Evolutionary conservation across 225 moss, liverwort and hornwort genomes (phyloP).

Genomic region (Climacium dendroides): DNA sequence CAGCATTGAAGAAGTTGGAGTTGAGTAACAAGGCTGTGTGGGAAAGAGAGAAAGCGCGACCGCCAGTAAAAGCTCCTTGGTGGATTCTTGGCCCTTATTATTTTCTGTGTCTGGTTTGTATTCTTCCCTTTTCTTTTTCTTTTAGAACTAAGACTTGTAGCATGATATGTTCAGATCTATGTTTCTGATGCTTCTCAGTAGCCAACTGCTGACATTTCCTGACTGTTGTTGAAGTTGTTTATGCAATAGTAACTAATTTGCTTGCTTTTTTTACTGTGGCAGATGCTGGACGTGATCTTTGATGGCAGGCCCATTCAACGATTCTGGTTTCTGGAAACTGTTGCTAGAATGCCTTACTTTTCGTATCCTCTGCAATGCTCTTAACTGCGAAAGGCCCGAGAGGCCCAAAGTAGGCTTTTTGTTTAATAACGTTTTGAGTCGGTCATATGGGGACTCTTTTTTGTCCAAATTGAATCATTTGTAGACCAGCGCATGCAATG

Average conservation of each 20-base stretch:
- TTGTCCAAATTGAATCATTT: neutral
- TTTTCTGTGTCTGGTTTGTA: conserved; percentile 65
- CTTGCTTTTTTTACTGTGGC: neutral
- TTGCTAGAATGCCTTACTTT: conserved; percentile 98
- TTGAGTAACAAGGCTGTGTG: conserved; percentile 74
- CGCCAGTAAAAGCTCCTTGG: conserved; percentile 80
- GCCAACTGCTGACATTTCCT: neutral
- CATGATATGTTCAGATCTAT: neutral
- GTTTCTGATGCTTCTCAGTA: neutral
- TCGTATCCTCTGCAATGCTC: conserved; percentile 53
- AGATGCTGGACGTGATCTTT: conserved; percentile 97
- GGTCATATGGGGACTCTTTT: neutral
- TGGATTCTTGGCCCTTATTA: conserved; percentile 93
- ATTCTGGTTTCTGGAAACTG: conserved; percentile 99
- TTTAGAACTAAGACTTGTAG: neutral
- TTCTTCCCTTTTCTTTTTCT: neutral
- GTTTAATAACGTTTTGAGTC: neutral
- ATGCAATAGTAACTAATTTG: neutral
- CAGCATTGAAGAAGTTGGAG: conserved; percentile 57
- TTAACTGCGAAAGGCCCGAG: neutral
- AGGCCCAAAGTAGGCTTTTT: neutral
- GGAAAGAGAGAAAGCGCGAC: conserved; percentile 61
- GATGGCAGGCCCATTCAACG: conserved; percentile 78
- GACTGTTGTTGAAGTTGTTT: neutral
- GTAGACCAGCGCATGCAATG: neutral